Evolutionary conservation across 306 rosid genomes (phyloP).

Genomic region (Pyrus betulifolia): DNA sequence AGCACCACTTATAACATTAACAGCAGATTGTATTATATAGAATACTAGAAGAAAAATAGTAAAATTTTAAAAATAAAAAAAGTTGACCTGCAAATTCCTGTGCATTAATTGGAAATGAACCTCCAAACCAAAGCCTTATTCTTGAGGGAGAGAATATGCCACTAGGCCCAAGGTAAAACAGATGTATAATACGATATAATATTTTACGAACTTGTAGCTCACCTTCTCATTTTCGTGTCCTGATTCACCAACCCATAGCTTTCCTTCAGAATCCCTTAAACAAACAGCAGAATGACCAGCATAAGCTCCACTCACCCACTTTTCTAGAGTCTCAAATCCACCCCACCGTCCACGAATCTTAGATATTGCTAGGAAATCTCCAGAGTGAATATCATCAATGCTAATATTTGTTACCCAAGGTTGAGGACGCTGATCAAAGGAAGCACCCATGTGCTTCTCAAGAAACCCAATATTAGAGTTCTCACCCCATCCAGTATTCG

Average conservation of each 20-base stretch:
- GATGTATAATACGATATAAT: too few species aligned
- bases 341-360: slow-evolving; percentile 99
- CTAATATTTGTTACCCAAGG: slow-evolving; percentile 80
- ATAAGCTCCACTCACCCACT: slow-evolving; percentile 95
- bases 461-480: slow-evolving; percentile 66
- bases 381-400: slow-evolving; percentile 77
- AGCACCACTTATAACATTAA: neutral
- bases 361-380: slow-evolving; percentile 92
- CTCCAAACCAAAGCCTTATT: neutral
- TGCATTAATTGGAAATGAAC: neutral
- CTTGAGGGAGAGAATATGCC: neutral
- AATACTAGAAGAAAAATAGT: neutral
- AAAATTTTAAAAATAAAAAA: neutral
- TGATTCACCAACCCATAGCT: slow-evolving; percentile 95
- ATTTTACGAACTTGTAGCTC: slow-evolving; percentile 10
- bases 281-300: slow-evolving; percentile 96
- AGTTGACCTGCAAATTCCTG: neutral
- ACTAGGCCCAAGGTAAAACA: neutral
- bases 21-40: neutral
- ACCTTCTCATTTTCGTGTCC: slow-evolving; percentile 88
- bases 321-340: slow-evolving; percentile 88
- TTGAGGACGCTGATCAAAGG: slow-evolving; percentile 60
- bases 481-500: slow-evolving; percentile 94
- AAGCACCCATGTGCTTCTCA: slow-evolving; percentile 78
- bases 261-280: slow-evolving; percentile 79